A percentile compares a stretch with the other conserved stretches of the same genome.
These are phyloP conservation scores for Irpex rosettiformis DNA, from an alignment of 1,284 basidiomycete species.

Conservation along the genomic window DNA sequence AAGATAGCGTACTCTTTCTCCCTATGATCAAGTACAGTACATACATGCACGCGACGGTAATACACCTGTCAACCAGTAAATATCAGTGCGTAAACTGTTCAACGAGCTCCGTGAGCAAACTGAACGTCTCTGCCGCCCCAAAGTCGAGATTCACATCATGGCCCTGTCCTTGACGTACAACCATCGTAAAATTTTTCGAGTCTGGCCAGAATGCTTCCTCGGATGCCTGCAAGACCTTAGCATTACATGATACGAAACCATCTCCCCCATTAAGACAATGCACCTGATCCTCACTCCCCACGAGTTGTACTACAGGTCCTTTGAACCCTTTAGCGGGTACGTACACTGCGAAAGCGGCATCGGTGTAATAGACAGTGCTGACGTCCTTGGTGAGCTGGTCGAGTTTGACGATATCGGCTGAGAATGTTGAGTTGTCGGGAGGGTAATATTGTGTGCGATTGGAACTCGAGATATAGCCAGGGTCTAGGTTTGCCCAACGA, in stretches of 20 bases:
- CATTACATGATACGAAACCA: not conserved
- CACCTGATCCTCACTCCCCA: conserved; percentile 4
- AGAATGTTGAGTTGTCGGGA: conserved; percentile 3
- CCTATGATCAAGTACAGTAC: too few relatives aligned
- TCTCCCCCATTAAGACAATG: not conserved
- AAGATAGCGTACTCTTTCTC: too few relatives aligned
- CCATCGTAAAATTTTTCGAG: conserved; percentile 1
- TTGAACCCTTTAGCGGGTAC: conserved; percentile 2
- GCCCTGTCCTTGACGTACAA: conserved; percentile 1
- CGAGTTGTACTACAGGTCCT: conserved; percentile 4
- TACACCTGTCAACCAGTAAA: not conserved
- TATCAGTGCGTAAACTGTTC: not conserved
- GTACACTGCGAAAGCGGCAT: not conserved
- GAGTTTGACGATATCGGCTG: not conserved
- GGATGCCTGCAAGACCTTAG: not conserved
- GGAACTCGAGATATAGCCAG: conserved; percentile 4
- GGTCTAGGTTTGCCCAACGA: conserved; percentile 8
- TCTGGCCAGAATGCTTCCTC: conserved; percentile 4
- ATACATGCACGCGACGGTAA: not conserved
- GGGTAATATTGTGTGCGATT: conserved; percentile 5
- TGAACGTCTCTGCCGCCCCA: conserved; percentile 7
- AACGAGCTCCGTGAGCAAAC: not conserved
- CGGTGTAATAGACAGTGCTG: conserved; percentile 1
- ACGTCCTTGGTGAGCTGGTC: conserved; percentile 3
- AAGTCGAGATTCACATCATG: conserved; percentile 8